Base-by-base conservation (phyloP, 306 rosid species). In the Sesbania bispinosa region DNA sequence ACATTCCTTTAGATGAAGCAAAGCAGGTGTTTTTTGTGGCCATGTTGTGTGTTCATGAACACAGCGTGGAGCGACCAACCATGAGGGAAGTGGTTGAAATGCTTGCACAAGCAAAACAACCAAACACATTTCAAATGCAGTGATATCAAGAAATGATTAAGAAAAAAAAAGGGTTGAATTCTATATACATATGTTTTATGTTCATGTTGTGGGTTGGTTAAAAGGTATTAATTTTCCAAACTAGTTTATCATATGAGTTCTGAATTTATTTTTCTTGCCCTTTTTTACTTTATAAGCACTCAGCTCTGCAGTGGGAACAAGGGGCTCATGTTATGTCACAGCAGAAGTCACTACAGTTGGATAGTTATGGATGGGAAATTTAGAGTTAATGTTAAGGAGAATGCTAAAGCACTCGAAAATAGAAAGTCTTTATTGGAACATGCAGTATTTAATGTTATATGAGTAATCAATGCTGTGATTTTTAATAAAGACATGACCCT, bases 51-150 rank as follows among this genome's bases (percentile, higher is more conserved):
- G 90, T 82, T 73, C 82, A 89, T 69, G 90, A 89, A 58, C 93
- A 81, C 36, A 87, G 92, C 45, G 86, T 89, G 51, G 92, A 87
- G 79, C 42, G 96, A 48, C 90, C 96, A 32, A 85, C 96, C 71
- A 89, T 89, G 92, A 85, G 96, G 80, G 92, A 87, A 65, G 96
- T 89, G 33, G 90, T 87, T 62, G 90, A 85, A 67, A 89, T 89
- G 88, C 89, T 87, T 50, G 82, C 86, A 41, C 87, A 87, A 62
- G 93, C 96, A 19, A 85, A 83, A 26, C 84, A 85, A 71, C 80
- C 85, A 15, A 59, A 85, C 9, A 74, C 85, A 62, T 84, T 84
- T 36, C 51, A 81, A 60, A 82, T 86, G 83, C 73, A 86, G 68
- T 83, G 81, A 85, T 11, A 45, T 53, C 39, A 52, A 41, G 39